Conservation (phyloP, 2,329 filamentous ascomycete species). For the Xylaria sp. region DNA sequence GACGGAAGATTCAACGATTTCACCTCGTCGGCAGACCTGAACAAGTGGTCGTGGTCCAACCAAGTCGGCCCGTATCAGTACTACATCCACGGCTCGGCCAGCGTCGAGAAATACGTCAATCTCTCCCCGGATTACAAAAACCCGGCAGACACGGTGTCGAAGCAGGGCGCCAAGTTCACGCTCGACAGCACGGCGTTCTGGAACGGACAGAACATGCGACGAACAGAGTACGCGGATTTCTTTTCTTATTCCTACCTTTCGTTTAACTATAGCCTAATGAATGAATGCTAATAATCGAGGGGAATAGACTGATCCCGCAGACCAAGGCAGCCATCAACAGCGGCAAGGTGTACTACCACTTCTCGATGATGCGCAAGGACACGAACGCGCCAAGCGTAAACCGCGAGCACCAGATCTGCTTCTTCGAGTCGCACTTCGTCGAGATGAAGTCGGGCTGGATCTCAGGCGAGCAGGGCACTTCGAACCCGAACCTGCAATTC, state of each 20-base stretch:
- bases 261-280: not conserved
- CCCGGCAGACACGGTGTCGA: conserved; percentile 69
- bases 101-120: conserved; percentile 69
- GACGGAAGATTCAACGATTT: conserved; percentile 70
- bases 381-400: conserved; percentile 70
- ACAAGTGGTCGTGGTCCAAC: conserved; percentile 71
- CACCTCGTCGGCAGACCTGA: conserved; percentile 60
- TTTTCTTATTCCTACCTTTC: not conserved
- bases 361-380: conserved; percentile 70
- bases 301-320: conserved; percentile 71
- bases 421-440: conserved; percentile 79
- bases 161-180: conserved; percentile 75
- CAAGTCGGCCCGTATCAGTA: conserved; percentile 74
- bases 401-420: conserved; percentile 74
- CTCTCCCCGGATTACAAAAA: conserved; percentile 72
- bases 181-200: conserved; percentile 73
- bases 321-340: conserved; percentile 71
- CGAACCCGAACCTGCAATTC: conserved; percentile 70
- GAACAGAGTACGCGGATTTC: conserved; percentile 63
- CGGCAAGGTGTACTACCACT: conserved; percentile 78
- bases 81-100: conserved; percentile 75
- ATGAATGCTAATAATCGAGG: not conserved
- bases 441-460: conserved; percentile 78
- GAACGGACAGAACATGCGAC: conserved; percentile 78
- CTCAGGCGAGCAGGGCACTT: conserved; percentile 58